phyloP scores from a whole-genome alignment of 495 filamentous ascomycete genomes.

The Penicillium canariense region DNA sequence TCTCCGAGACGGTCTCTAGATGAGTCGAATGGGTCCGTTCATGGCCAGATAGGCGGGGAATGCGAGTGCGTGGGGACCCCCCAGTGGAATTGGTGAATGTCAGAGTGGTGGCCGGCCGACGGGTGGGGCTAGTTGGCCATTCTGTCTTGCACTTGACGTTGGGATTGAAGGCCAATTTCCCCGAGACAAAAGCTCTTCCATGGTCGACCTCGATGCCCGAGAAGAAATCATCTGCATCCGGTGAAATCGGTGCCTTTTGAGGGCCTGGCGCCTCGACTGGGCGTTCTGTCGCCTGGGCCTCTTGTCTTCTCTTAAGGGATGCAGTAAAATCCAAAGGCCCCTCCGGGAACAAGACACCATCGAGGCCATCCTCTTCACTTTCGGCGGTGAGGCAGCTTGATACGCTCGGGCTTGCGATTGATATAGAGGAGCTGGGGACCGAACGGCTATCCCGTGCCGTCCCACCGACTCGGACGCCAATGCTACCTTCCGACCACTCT shows the following conservation, averaged over 20 bases:
- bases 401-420: conserved; percentile 84
- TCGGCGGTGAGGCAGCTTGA: conserved; percentile 88
- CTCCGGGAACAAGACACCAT: conserved; percentile 78
- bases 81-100: conserved; percentile 75
- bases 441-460: conserved; percentile 74
- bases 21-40: conserved; percentile 65
- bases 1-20: conserved; percentile 90
- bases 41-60: conserved; percentile 64
- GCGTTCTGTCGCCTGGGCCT: conserved; percentile 46
- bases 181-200: conserved; percentile 74
- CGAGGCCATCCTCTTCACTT: conserved; percentile 86
- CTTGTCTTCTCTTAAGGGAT: conserved; percentile 66
- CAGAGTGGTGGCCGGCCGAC: conserved; percentile 74
- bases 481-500: conserved; percentile 89
- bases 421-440: conserved; percentile 78
- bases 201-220: conserved; percentile 83
- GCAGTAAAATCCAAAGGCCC: conserved; percentile 79
- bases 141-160: conserved; percentile 83
- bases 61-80: conserved; percentile 47
- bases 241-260: conserved; percentile 20
- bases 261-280: conserved; percentile 29
- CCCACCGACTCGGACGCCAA: conserved; percentile 84
- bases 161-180: conserved; percentile 82
- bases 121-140: conserved; percentile 65
- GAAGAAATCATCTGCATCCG: conserved; percentile 78